A percentile compares a stretch with the other conserved stretches of the same genome.
phyloP scores from a whole-genome alignment of 306 rosid species.

The Cicer cuneatum region DNA sequence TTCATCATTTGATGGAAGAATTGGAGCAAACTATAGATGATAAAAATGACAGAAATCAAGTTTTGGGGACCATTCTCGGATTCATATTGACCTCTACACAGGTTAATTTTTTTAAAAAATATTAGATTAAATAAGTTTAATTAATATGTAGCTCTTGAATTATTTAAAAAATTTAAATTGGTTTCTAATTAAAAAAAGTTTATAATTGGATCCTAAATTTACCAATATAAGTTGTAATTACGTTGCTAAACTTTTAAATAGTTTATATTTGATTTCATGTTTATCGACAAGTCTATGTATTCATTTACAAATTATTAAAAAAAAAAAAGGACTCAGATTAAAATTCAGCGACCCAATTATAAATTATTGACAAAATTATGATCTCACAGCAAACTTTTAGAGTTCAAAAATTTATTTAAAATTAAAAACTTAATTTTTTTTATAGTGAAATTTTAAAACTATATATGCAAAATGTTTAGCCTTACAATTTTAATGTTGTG shows the following conservation, averaged over 20 bases:
- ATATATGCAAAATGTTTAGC: neutral
- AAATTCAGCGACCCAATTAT: too few relatives aligned
- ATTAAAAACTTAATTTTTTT: too few relatives aligned
- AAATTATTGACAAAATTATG: too few relatives aligned
- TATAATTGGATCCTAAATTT: too few relatives aligned
- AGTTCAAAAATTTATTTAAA: too few relatives aligned
- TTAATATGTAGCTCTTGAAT: neutral
- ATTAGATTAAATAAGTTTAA: neutral
- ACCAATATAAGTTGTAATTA: neutral
- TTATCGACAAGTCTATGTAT: too few relatives aligned
- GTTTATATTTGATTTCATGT: too few relatives aligned
- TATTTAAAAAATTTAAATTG: neutral
- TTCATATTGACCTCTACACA: conserved; percentile 69
- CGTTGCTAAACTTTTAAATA: neutral
- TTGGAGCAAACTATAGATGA: conserved; percentile 71
- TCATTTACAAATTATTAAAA: too few relatives aligned
- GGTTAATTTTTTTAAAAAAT: conserved; percentile 48
- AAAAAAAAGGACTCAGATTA: too few relatives aligned
- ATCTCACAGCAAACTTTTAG: too few relatives aligned
- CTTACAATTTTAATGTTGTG: neutral
- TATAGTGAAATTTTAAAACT: too few relatives aligned
- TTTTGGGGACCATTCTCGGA: conserved; percentile 77
- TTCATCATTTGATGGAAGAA: conserved; percentile 75
- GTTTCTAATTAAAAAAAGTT: too few relatives aligned
- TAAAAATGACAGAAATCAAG: conserved; percentile 56